Evolutionary conservation across 306 rosid genomes (phyloP), one percentile per base, ranked within the genome.

Genomic region (Astragalus membranaceus): DNA sequence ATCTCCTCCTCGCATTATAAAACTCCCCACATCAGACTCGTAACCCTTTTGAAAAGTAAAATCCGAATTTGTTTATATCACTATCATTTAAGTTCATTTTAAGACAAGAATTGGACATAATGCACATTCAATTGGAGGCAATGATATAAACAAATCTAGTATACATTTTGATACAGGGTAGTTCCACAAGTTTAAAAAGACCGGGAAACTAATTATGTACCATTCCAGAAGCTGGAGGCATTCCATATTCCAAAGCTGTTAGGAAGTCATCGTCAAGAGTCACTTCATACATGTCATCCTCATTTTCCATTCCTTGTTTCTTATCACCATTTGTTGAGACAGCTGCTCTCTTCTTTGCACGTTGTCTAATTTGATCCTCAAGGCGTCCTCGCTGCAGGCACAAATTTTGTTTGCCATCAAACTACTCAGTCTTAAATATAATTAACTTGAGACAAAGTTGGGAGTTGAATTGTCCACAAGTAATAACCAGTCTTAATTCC

Each of bases 201-300:
- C 55, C 37, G 8, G 78, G 5, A 64, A 66, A 77, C 60, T 8
- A 65, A 80, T 53, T 39, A 65, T 20, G 57, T 88, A 93, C 98
- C 98, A 94, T 77, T 87, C 98, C 98, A 16, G 97, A 90, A 55
- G 98, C 97, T 26, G 98, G 96, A 72, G 98, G 98, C 98, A 94
- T 90, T 74, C 98, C 98, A 72, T 94, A 91, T 76, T 94, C 98
- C 90, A 94, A 76, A 78, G 98, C 97, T 12, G 96, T 94, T 30
- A 94, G 62, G 67, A 94, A 94, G 79, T 94, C 98, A 47, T 94
- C 96, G 69, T 94, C 98, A 69, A 94, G 90, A 26, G 89, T 87
- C 79, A 94, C 97, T 67, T 90, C 96, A 72, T 90, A 94, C 1
- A 57, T 74, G 17, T 86, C 88, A 59, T 94, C 88, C 10, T 88